Evolutionary conservation across 352 stramenopile species (phyloP), one percentile per base, ranked within the genome.

Genomic region (Sclerospora graminicola): DNA sequence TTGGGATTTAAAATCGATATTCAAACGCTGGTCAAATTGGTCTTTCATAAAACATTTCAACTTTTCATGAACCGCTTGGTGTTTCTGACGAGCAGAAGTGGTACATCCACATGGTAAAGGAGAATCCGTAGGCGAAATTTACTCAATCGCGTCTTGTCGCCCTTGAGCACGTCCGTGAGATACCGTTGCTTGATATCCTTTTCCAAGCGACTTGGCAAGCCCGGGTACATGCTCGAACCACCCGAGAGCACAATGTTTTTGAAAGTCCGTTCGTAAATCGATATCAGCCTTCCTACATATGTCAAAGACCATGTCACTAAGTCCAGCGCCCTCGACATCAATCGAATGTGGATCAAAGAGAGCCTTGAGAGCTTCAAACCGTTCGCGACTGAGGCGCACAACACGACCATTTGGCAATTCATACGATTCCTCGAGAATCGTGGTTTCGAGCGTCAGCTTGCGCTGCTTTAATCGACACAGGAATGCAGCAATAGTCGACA

Each of bases 51-150:
- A 77, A 96, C 89, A 9, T 72, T 99, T 32, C 81, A 97, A 16
- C 71, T 99, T 27, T 99, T 99, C 61, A 96, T 95, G 68, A 97
- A 99, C 73, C 89, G 97, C 15, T 76, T 99, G 8, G 95, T 99
- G n/a, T 93, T 83, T 66, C 82, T 9, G 91, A 97, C 18, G 97
- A 99, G 60, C 75, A 96, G 48, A 75, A 89, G 40, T 99, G 95
- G 96, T 99, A 94, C 44, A 93, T 92, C 36, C 71, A 82, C 11
- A 79, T 69, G n/a, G 91, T 58, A 62, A 96, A 90, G 44, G n/a
- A n/a, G n/a, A 56, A 98, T 97, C 30, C 87, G 76, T 49, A 97
- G 57, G 21, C 90, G 93, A 54, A 98, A 96, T 58, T 96, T 96
- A 54, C 89, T 92, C 48, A 97, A 54, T 23, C 84, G 79, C 26